Percentiles rank a stretch among this genome's conserved stretches.
phyloP scores from a whole-genome alignment of 1,284 basidiomycete genomes.

The Ganoderma lingzhi region DNA sequence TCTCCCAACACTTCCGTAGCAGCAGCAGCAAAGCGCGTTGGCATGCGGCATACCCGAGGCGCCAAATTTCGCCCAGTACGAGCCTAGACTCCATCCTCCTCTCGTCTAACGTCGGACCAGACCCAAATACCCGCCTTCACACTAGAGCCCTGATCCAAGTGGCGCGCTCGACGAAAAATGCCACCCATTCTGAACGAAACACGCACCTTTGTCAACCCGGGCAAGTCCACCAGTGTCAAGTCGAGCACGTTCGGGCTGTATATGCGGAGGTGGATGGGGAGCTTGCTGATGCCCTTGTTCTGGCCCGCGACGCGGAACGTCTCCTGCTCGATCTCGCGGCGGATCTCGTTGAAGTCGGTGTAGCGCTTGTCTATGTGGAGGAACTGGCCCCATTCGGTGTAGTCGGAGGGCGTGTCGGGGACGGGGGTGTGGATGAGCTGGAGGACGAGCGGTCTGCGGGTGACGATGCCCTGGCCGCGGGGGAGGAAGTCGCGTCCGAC shows the following conservation, averaged over 20 bases:
- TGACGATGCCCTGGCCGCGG: conserved; percentile 94
- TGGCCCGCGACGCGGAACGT: conserved; percentile 97
- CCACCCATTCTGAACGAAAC: no score
- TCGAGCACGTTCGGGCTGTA: conserved; percentile 96
- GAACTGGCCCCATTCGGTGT: conserved; percentile 95
- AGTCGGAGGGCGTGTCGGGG: conserved; percentile 51
- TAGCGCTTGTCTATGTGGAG: conserved; percentile 96
- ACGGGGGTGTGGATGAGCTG: conserved; percentile 92
- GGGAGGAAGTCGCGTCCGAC: conserved; percentile 97
- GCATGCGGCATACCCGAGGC: neutral
- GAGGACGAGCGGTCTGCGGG: conserved; percentile 92
- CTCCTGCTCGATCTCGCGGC: conserved; percentile 98
- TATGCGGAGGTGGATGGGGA: conserved; percentile 95
- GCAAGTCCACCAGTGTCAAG: conserved; percentile 94
- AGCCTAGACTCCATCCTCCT: neutral
- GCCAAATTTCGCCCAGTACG: neutral
- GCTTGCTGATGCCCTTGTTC: conserved; percentile 97
- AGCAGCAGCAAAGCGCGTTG: neutral
- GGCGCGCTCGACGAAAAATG: no score
- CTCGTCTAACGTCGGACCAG: neutral
- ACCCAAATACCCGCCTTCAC: no score
- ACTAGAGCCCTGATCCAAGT: no score
- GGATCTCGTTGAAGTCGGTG: conserved; percentile 94
- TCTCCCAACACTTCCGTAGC: neutral
- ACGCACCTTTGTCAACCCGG: conserved; percentile 92